These are phyloP conservation scores for Cyberlindnera mrakii DNA, from an alignment of 805 yeast genomes.

Conservation along the genomic window DNA sequence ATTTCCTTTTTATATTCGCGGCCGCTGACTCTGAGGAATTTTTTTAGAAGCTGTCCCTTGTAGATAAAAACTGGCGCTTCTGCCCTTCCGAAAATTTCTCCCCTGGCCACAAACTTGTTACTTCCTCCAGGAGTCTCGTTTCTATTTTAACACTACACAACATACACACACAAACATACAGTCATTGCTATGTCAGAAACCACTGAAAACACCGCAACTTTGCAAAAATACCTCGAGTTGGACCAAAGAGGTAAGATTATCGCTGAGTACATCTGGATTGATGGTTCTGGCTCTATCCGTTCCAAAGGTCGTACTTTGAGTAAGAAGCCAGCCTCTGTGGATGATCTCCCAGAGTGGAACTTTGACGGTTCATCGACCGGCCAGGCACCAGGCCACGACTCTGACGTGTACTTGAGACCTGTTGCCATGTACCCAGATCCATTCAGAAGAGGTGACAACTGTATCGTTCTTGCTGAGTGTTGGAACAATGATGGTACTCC, in stretches of 20 bases:
- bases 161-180: conserved; percentile 1
- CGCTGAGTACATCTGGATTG: conserved; percentile 98
- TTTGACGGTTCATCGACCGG: conserved; percentile 98
- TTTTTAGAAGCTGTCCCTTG: too few relatives aligned
- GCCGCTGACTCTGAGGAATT: too few relatives aligned
- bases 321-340: conserved; percentile 62
- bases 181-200: conserved; percentile 33
- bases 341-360: conserved; percentile 97
- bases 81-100: background rate
- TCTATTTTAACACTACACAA: background rate
- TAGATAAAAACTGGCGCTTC: too few relatives aligned
- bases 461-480: conserved; percentile 91
- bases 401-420: conserved; percentile 94
- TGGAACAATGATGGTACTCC: conserved; percentile 99
- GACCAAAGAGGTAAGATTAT: conserved; percentile 81
- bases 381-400: conserved; percentile 97
- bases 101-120: conserved; percentile 1
- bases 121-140: conserved; percentile 1
- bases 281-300: conserved; percentile 84
- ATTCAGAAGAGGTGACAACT: conserved; percentile 96
- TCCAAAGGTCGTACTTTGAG: conserved; percentile 88
- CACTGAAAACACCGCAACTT: conserved; percentile 64
- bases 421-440: conserved; percentile 94
- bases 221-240: conserved; percentile 76
- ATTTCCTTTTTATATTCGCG: too few relatives aligned